Evolutionary conservation across 2,329 filamentous ascomycete genomes (phyloP).

Genomic region (Aspergillus alliaceus): DNA sequence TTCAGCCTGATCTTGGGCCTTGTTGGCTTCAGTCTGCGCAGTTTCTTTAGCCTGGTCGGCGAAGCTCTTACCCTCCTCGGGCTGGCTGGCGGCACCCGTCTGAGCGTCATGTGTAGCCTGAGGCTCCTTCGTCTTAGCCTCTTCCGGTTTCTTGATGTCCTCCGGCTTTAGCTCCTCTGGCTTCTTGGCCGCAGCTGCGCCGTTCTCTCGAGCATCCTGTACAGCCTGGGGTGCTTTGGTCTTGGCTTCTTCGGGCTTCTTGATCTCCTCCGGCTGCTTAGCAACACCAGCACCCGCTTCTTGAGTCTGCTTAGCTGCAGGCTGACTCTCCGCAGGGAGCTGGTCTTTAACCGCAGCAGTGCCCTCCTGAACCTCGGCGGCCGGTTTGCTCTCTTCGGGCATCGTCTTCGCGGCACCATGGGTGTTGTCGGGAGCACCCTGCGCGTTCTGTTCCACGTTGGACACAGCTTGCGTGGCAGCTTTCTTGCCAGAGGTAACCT

Average conservation of each 20-base stretch:
- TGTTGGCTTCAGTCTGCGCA: conserved; percentile 12
- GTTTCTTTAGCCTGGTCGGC: conserved; percentile 9
- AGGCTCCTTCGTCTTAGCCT: conserved; percentile 10
- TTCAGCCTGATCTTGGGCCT: conserved; percentile 8
- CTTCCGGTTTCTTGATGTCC: conserved; percentile 11
- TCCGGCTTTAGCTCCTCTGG: conserved; percentile 4
- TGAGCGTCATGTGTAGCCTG: conserved; percentile 3
- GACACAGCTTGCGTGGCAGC: conserved; percentile 9
- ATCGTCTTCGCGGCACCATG: background rate
- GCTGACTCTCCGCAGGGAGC: background rate
- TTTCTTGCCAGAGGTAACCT: background rate
- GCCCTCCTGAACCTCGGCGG: background rate
- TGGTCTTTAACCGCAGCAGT: background rate
- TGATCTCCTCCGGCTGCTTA: conserved; percentile 1
- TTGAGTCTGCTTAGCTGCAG: background rate
- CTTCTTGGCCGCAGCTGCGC: background rate
- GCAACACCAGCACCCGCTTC: background rate
- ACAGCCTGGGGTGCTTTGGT: background rate
- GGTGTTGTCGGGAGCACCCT: conserved; percentile 8
- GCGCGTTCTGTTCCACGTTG: conserved; percentile 8
- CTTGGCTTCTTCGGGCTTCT: conserved; percentile 7
- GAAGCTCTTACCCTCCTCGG: conserved; percentile 16
- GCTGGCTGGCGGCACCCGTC: conserved; percentile 1
- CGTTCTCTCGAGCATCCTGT: background rate
- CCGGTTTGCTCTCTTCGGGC: background rate